A percentile compares a stretch with the other conserved stretches of the same genome.
Conservation (phyloP, 768 basidiomycete genomes). For the Russula abietina region DNA sequence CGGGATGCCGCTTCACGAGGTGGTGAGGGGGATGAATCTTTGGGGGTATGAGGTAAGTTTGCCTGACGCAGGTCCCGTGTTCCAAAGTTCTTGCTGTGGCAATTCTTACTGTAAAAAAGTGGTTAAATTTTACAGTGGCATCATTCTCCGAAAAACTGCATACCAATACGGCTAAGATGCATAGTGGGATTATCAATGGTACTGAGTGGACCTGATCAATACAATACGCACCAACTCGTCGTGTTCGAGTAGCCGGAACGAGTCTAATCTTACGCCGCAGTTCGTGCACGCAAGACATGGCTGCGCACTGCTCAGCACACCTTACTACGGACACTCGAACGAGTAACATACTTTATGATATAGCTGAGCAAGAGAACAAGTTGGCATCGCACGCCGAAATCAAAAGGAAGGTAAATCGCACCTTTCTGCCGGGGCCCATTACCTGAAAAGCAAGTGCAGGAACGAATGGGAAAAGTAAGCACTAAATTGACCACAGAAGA, state of each 20-base stretch:
- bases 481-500: neutral
- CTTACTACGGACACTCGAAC: neutral
- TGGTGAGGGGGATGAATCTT: constrained; percentile 31
- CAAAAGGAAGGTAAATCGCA: constrained; percentile 32
- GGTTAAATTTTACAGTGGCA: constrained; percentile 10
- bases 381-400: constrained; percentile 1
- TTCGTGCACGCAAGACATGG: constrained; percentile 72
- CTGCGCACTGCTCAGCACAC: constrained; percentile 35
- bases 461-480: neutral
- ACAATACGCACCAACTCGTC: constrained; percentile 55
- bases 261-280: constrained; percentile 77
- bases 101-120: constrained; percentile 56
- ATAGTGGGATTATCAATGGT: constrained; percentile 1
- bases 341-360: constrained; percentile 62
- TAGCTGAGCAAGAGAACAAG: constrained; percentile 40
- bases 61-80: constrained; percentile 67
- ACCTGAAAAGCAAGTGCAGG: constrained; percentile 38
- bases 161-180: constrained; percentile 42
- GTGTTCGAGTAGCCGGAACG: constrained; percentile 72
- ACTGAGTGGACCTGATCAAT: constrained; percentile 6
- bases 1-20: constrained; percentile 14
- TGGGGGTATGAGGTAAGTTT: constrained; percentile 52
- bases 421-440: constrained; percentile 86
- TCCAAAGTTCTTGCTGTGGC: constrained; percentile 75
- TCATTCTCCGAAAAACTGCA: constrained; percentile 7